Evolutionary conservation across 805 yeast genomes (phyloP), one percentile per base, ranked within the genome.

Genomic region (Hanseniaspora lindneri): DNA sequence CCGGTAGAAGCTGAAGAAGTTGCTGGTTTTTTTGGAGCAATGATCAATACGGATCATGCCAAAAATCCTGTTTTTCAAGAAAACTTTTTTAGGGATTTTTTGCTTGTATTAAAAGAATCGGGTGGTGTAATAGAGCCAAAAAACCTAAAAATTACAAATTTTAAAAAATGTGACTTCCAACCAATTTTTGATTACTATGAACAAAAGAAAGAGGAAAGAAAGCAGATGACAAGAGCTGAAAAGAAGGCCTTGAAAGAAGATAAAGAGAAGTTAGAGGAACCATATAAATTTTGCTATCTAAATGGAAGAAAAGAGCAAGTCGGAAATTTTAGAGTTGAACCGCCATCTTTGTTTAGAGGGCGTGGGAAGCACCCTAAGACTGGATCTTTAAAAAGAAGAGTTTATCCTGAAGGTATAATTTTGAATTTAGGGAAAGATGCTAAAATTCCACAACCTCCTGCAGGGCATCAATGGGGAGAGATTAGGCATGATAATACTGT

Each of bases 321-420:
- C 27, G 96, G 96, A 21, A 89, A 89, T 61, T 89, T 89, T 63
- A 72, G 89, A 59, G 80, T 89, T 42, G 98, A 89, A 70, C 97
- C 97, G 28, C 97, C 98, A 0, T 96, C 95, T 1, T 68, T 89
- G 49, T 89, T 88, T 61, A 73, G 96, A 64, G 98, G 97, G 39
- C 83, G 97, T 64, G 97, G 96, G 59, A 87, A 89, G 0, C 97
- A 88, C 63, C 97, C 97, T 16, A 86, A 83, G 63, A 88, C 96
- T 1, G 98, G 98, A 37, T 84, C 81, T 60, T 66, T 87, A 50
- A 89, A 89, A 62, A 76, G 80, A 57, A 74, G 98, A 54, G 95
- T 89, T 14, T 64, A 64, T 47, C 96, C 98, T 1, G 96, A 89
- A 65, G 92, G 85, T 57, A 82, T 89, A 39, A 82, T 89, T 0